Conservation (phyloP, 1,139 yeast genomes). For the Suhomyces yuchorum region DNA sequence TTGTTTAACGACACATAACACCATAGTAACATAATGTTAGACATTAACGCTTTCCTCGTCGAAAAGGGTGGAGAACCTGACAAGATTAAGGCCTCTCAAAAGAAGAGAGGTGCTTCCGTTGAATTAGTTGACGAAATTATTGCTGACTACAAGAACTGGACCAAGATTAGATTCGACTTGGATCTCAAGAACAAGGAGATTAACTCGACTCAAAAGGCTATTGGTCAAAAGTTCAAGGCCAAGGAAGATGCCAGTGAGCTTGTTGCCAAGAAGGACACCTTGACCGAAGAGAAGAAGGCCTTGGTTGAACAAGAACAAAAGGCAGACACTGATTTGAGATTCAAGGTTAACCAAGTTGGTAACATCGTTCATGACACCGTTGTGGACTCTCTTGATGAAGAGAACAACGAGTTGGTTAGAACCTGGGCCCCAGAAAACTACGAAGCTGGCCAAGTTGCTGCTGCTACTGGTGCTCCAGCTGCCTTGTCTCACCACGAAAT, state of each 20-base stretch:
- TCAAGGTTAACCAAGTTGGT: constrained; percentile 87
- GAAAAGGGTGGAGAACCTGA: constrained; percentile 98
- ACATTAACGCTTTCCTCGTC: constrained; percentile 83
- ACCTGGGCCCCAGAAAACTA: constrained; percentile 77
- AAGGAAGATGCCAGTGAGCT: constrained; percentile 92
- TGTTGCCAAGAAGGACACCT: constrained; percentile 74
- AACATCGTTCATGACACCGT: constrained; percentile 92
- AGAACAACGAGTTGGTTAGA: constrained; percentile 81
- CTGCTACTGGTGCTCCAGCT: constrained; percentile 77
- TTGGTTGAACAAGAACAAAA: constrained; percentile 70
- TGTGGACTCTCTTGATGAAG: constrained; percentile 86
- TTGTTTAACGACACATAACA: constrained; percentile 4
- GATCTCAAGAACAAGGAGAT: constrained; percentile 87
- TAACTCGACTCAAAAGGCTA: constrained; percentile 87
- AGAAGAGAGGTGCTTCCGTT: constrained; percentile 91
- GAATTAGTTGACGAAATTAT: constrained; percentile 96
- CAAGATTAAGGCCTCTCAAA: constrained; percentile 80
- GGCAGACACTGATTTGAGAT: constrained; percentile 73
- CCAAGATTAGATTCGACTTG: constrained; percentile 84
- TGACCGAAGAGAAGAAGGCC: constrained; percentile 68
- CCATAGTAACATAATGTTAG: constrained; percentile 61
- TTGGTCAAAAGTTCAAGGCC: constrained; percentile 88
- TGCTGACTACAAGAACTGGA: constrained; percentile 89
- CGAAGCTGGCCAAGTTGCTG: constrained; percentile 60
- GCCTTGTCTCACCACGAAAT: constrained; percentile 93